phyloP scores from a whole-genome alignment of 225 moss, liverwort and hornwort genomes.

The Rhytidiadelphus loreus region DNA sequence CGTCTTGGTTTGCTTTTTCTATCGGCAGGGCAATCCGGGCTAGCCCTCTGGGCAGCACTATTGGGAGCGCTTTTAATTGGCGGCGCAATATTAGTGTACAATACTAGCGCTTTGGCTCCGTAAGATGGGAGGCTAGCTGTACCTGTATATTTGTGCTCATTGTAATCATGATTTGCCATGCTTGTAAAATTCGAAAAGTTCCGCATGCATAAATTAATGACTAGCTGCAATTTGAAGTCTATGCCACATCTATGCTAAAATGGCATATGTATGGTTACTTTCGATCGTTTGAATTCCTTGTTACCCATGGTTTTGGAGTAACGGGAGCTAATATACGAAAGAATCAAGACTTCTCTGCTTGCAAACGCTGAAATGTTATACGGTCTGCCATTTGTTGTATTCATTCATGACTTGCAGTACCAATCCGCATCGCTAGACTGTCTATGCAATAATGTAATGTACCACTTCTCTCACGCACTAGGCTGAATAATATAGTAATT shows the following conservation, averaged over 20 bases:
- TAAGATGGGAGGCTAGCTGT: neutral
- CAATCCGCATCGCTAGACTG: neutral
- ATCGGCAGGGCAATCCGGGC: slow-evolving; percentile 48
- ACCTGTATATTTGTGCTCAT: slow-evolving; percentile 5
- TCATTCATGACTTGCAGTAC: neutral
- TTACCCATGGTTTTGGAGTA: neutral
- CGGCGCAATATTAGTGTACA: slow-evolving; percentile 78
- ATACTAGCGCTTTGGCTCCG: slow-evolving; percentile 60
- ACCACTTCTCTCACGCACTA: neutral
- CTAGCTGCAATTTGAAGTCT: neutral
- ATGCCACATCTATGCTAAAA: too few species aligned
- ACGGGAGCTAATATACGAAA: neutral
- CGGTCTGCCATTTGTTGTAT: neutral
- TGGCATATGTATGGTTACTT: neutral
- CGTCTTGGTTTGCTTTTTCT: neutral
- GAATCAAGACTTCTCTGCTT: neutral
- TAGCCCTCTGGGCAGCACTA: slow-evolving; percentile 62
- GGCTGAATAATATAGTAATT: too few species aligned
- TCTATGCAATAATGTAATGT: neutral
- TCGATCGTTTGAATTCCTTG: neutral
- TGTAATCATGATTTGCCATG: neutral
- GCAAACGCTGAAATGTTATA: neutral
- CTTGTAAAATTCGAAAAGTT: neutral
- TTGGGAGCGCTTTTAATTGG: slow-evolving; percentile 50
- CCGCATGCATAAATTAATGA: too few species aligned